These are phyloP conservation scores for Immersiella caudata DNA, from an alignment of 495 filamentous ascomycete genomes.

Conservation along the genomic window DNA sequence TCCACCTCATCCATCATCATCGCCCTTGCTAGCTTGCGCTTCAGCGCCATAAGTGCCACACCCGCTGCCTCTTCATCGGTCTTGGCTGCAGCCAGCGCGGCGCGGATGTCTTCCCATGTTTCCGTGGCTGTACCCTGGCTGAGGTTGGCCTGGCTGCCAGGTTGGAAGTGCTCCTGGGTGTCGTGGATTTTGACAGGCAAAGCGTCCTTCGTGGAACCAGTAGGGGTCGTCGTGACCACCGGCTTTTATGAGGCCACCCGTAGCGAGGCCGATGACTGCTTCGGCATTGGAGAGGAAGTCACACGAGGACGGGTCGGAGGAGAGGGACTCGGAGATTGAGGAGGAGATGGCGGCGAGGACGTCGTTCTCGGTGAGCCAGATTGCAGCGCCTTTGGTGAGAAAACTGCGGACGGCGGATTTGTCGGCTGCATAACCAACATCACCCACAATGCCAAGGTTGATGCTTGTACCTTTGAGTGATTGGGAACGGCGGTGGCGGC, in stretches of 20 bases:
- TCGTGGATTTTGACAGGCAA: conserved; percentile 34
- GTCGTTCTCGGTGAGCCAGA: conserved; percentile 31
- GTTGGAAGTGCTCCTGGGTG: conserved; percentile 17
- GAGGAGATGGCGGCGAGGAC: conserved; percentile 35
- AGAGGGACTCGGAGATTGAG: not conserved
- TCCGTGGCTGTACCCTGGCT: too few species aligned
- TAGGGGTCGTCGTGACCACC: conserved; percentile 34
- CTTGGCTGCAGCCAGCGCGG: not conserved
- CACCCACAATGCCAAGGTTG: conserved; percentile 27
- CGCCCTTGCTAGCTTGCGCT: conserved; percentile 35
- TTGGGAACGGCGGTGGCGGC: too few species aligned
- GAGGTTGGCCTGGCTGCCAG: too few species aligned
- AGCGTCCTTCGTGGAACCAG: conserved; percentile 41
- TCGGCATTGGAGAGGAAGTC: not conserved
- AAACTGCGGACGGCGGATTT: conserved; percentile 26
- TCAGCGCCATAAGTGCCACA: conserved; percentile 31
- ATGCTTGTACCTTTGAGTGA: too few species aligned
- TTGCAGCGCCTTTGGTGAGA: conserved; percentile 24
- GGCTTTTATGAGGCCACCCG: conserved; percentile 31
- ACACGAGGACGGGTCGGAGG: too few species aligned
- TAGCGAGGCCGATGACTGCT: conserved; percentile 33
- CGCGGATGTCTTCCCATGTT: too few species aligned
- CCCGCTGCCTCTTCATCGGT: conserved; percentile 20
- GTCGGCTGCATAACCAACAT: conserved; percentile 40
- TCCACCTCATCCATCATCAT: conserved; percentile 38